Percentiles rank a stretch among this genome's conserved stretches.
phyloP scores from a whole-genome alignment of 2,329 filamentous ascomycete species.

The Aspergillus sp. region DNA sequence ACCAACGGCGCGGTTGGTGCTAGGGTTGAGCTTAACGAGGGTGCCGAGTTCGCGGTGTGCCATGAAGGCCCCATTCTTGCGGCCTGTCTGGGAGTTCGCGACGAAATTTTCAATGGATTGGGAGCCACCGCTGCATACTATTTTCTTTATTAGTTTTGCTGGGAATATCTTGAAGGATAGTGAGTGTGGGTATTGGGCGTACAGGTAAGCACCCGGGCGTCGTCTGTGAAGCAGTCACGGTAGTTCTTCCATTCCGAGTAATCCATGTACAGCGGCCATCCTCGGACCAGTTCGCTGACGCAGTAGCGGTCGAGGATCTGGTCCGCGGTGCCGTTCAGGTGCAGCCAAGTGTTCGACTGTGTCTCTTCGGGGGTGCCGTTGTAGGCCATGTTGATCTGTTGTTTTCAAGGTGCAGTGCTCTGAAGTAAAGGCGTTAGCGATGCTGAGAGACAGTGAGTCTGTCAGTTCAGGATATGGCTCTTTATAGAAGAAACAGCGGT shows the following conservation, averaged over 20 bases:
- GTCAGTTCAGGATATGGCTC: too few relatives aligned
- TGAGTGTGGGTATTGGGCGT: neutral
- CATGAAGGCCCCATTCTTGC: neutral
- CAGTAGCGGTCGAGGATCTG: constrained; percentile 42
- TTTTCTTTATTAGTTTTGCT: neutral
- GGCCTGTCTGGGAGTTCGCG: neutral
- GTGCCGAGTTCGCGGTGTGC: neutral
- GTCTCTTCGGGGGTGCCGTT: constrained; percentile 18
- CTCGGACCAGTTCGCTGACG: constrained; percentile 48
- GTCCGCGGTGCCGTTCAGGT: constrained; percentile 39
- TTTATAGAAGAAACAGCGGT: too few relatives aligned
- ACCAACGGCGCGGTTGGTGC: neutral
- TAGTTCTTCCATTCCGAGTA: constrained; percentile 51
- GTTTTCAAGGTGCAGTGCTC: too few relatives aligned
- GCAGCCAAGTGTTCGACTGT: constrained; percentile 18
- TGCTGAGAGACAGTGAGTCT: too few relatives aligned
- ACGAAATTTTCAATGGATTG: neutral
- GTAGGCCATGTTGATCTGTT: constrained; percentile 12
- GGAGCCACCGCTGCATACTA: neutral
- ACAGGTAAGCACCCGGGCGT: constrained; percentile 46
- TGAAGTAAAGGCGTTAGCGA: too few relatives aligned
- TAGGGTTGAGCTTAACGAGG: neutral
- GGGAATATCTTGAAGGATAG: neutral
- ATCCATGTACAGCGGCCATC: constrained; percentile 50
- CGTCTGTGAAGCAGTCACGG: constrained; percentile 42